Conservation (phyloP, 352 stramenopile genomes). For the Aphanomyces astaci region DNA sequence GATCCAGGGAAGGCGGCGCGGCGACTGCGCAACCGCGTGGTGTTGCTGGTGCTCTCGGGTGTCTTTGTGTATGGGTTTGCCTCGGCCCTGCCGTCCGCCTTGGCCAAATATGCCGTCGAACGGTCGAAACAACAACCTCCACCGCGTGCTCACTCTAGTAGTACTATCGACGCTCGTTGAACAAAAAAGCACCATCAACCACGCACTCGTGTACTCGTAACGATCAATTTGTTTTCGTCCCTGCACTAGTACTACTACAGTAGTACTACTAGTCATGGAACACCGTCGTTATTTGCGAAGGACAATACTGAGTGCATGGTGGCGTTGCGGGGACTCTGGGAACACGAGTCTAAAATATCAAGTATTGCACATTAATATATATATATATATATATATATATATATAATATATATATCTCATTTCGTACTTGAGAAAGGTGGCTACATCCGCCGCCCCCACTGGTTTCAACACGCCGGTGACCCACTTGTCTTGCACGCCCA, state of each 20-base stretch:
- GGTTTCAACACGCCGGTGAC: neutral
- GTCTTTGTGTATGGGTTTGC: constrained; percentile 74
- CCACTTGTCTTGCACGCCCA: constrained; percentile 4
- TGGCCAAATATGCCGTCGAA: constrained; percentile 64
- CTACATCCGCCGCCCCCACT: neutral
- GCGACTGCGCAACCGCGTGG: constrained; percentile 44
- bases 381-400: no score
- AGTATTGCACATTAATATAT: neutral
- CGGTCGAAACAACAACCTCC: constrained; percentile 32
- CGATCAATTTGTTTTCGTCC: no score
- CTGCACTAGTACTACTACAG: no score
- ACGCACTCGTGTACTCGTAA: no score
- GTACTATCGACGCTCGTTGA: no score
- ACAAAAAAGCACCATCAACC: no score
- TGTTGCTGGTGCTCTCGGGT: constrained; percentile 51
- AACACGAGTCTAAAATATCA: neutral
- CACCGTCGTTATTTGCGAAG: no score
- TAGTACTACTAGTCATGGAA: no score
- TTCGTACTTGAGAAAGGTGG: neutral
- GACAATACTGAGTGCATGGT: no score
- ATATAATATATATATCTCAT: neutral
- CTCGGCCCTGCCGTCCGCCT: constrained; percentile 43
- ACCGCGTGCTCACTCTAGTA: no score
- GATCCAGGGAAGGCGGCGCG: constrained; percentile 19
- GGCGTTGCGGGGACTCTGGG: neutral